Percentiles rank a stretch among this genome's conserved stretches.
Evolutionary conservation across 371 early-diverging fungal species (phyloP).

Genomic region (Mucor ambiguus): DNA sequence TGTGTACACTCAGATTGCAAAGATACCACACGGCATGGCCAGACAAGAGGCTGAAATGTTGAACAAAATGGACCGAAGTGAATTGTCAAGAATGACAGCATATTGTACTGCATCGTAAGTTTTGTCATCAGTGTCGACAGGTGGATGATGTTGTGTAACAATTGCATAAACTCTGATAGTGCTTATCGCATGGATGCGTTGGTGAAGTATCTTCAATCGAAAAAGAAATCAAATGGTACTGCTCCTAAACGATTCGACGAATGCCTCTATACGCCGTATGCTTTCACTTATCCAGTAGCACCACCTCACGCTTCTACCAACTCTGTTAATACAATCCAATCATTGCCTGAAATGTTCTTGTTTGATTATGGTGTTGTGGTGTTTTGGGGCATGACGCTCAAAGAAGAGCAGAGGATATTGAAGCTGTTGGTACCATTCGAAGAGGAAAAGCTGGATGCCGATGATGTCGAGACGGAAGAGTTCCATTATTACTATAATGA

Average conservation of each 20-base stretch:
- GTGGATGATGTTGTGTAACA: neutral
- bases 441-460: constrained; percentile 68
- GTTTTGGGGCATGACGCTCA: constrained; percentile 91
- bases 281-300: constrained; percentile 39
- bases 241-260: constrained; percentile 54
- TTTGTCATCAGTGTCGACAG: neutral
- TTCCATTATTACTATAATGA: constrained; percentile 89
- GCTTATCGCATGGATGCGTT: constrained; percentile 66
- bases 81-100: constrained; percentile 78
- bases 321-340: neutral
- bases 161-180: constrained; percentile 17
- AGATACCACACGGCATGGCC: constrained; percentile 52
- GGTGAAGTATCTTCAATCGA: constrained; percentile 56
- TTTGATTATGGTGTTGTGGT: constrained; percentile 97
- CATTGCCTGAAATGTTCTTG: constrained; percentile 70
- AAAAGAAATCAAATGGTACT: constrained; percentile 40
- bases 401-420: constrained; percentile 81
- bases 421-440: constrained; percentile 69
- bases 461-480: constrained; percentile 88
- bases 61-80: constrained; percentile 47
- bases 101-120: constrained; percentile 84
- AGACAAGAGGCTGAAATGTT: constrained; percentile 50
- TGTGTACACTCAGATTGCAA: constrained; percentile 52
- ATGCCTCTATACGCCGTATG: constrained; percentile 55
- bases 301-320: constrained; percentile 32